Percentiles rank a stretch among this genome's conserved stretches.
Conservation (phyloP, 2,329 filamentous ascomycete species). For the Hymenoscyphus repandus region DNA sequence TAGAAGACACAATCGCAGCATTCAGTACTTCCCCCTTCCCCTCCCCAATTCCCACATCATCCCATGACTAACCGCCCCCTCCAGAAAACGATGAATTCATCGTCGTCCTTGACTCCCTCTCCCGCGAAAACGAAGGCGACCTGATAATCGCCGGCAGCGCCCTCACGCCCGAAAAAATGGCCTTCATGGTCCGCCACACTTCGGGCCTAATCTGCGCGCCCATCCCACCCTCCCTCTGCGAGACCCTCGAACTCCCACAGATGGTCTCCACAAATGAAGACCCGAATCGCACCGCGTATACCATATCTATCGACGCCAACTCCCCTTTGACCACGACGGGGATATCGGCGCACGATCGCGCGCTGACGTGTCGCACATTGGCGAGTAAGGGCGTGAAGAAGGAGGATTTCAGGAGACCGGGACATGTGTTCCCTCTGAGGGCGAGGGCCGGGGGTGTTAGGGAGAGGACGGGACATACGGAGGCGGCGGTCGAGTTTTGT, state of each 20-base stretch:
- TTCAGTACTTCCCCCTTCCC: conserved; percentile 47
- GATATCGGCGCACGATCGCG: conserved; percentile 83
- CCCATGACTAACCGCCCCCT: conserved; percentile 10
- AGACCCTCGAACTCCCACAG: conserved; percentile 71
- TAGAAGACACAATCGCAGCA: conserved; percentile 58
- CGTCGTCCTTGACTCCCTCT: conserved; percentile 86
- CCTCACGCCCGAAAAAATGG: conserved; percentile 84
- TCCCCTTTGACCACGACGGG: conserved; percentile 75
- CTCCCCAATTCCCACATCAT: not conserved
- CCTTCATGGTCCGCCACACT: conserved; percentile 89
- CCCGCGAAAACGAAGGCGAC: conserved; percentile 97
- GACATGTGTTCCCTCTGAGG: conserved; percentile 83
- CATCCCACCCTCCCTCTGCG: conserved; percentile 63
- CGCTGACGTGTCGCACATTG: conserved; percentile 72
- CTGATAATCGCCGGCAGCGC: conserved; percentile 88
- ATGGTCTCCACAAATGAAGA: conserved; percentile 78
- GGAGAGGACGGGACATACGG: conserved; percentile 79
- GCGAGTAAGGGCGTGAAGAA: conserved; percentile 54
- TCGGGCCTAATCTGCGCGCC: conserved; percentile 91
- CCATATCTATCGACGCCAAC: conserved; percentile 77
- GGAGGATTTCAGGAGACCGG: conserved; percentile 70
- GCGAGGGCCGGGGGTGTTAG: conserved; percentile 76
- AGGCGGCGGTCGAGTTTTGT: conserved; percentile 90
- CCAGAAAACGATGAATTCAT: conserved; percentile 82
- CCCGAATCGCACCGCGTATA: conserved; percentile 88